Percentiles rank a stretch among this genome's conserved stretches.
These are phyloP conservation scores for Podospora australis DNA, from an alignment of 495 filamentous ascomycete species.

Conservation along the genomic window DNA sequence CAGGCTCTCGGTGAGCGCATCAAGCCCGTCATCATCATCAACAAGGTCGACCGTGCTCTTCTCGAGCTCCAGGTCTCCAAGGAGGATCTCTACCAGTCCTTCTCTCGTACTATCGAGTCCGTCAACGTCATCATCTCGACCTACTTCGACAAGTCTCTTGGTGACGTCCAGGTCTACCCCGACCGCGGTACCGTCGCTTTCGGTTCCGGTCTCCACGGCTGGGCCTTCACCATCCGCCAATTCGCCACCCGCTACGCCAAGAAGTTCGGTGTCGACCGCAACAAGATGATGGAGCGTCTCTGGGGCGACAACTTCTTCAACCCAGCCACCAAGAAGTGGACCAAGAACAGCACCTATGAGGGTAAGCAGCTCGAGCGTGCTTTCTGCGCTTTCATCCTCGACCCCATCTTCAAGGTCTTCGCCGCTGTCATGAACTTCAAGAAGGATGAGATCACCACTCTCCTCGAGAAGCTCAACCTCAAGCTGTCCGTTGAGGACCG, in stretches of 20 bases:
- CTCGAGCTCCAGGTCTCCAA: conserved; percentile 96
- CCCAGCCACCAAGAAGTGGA: conserved; percentile 99
- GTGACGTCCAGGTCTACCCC: conserved; percentile 97
- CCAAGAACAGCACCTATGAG: conserved; percentile 70
- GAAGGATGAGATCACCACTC: conserved; percentile 79
- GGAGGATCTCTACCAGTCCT: conserved; percentile 99
- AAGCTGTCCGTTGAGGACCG: conserved; percentile 81
- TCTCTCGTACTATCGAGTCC: conserved; percentile 98
- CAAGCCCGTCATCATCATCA: conserved; percentile 98
- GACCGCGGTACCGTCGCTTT: conserved; percentile 96
- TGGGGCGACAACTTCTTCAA: conserved; percentile 99
- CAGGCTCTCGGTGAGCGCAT: conserved; percentile 99
- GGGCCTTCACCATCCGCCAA: conserved; percentile 98
- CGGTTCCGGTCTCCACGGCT: conserved; percentile 99
- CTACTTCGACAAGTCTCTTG: conserved; percentile 93
- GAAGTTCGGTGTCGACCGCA: conserved; percentile 99
- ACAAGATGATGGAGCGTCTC: conserved; percentile 99
- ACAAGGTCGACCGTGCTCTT: conserved; percentile 99
- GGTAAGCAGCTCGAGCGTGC: conserved; percentile 90
- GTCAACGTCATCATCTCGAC: conserved; percentile 99
- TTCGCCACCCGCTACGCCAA: conserved; percentile 96
- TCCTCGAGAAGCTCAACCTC: conserved; percentile 88
- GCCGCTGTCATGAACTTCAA: conserved; percentile 93
- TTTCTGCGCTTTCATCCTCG: conserved; percentile 97
- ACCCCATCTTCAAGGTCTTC: conserved; percentile 99